Conservation (phyloP, 106 monocot genomes). For the Hemerocallis citrina region DNA sequence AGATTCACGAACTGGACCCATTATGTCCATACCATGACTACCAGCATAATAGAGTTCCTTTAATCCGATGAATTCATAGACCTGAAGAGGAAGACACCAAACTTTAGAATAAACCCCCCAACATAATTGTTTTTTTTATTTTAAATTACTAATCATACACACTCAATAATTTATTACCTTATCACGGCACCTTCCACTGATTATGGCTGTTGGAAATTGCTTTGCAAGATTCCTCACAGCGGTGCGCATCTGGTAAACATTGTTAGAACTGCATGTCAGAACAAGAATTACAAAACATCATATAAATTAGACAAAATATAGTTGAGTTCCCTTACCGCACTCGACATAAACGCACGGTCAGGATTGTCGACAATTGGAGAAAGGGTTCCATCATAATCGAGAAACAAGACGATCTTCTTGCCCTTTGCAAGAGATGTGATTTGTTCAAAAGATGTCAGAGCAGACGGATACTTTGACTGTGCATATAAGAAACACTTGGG, state of each 20-base stretch:
- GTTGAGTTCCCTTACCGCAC: constrained; percentile 24
- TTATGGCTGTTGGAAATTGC: constrained; percentile 74
- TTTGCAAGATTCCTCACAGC: constrained; percentile 60
- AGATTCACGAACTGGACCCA: constrained; percentile 56
- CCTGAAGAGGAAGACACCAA: constrained; percentile 39
- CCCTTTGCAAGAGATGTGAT: constrained; percentile 43
- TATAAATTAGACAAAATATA: not conserved
- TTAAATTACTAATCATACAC: not conserved
- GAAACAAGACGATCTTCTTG: constrained; percentile 69
- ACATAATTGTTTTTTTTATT: no score
- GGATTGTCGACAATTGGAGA: constrained; percentile 91
- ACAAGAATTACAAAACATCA: no score
- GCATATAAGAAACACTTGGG: not conserved
- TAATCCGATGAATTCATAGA: constrained; percentile 70
- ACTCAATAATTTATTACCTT: constrained; percentile 28
- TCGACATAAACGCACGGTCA: constrained; percentile 80
- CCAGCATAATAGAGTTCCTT: constrained; percentile 82
- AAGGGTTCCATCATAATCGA: constrained; percentile 97
- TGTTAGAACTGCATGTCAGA: no score
- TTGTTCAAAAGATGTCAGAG: constrained; percentile 62
- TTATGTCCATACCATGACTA: constrained; percentile 97
- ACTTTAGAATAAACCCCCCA: not conserved
- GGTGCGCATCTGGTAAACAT: constrained; percentile 54
- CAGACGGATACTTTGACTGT: constrained; percentile 82
- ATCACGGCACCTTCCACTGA: constrained; percentile 79